Base-by-base conservation (phyloP, 2,329 filamentous ascomycete species). In the Ophioceras dolichostomum region DNA sequence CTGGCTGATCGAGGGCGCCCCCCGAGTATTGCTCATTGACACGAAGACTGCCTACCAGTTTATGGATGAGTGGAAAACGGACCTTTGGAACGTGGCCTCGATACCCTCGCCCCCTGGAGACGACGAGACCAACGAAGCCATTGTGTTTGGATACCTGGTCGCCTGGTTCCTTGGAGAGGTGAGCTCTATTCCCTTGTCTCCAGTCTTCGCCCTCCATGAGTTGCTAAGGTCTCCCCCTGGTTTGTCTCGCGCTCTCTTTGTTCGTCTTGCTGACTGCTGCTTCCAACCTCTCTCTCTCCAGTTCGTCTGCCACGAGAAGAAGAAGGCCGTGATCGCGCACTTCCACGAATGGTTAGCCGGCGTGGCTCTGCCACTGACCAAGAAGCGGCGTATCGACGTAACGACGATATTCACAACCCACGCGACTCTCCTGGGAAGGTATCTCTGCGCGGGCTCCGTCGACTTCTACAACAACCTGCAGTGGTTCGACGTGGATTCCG, bases 401-500 rank as follows among this genome's bases (percentile, higher is more conserved):
- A 96, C 91, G 14, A 96, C 91, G 47, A 96, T 96, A 58, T 96
- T 96, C 67, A 98, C 91, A 30, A 98, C 91, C 2, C 91, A 96
- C 61, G 91, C 91, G 18, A 96, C 91, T 5, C 73, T 98, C 10
- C 76, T 98, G 34, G 91, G 91, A 44, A 81, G 91, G 51, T 96
- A 98, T 56, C 83, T 96, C 34, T 96, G 91, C 57, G 91, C 91
- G 36, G 91, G 91, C 38, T 95, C 88, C 0, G 91, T 96, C 44
- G 91, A 98, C 58, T 96, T 98, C 58, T 98, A 98, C 73, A 98
- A 96, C 68, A 95, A 96, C 59, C 73, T 98, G 37, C 89, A 96
- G 59, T 83, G 79, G 64, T 96, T 98, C 54, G 89, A 98, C 55
- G 87, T 94, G 21, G 91, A 98, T 57, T 79, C 86, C 5, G 91